A percentile compares a stretch with the other conserved stretches of the same genome.
Evolutionary conservation across 2,329 filamentous ascomycete species (phyloP).

Genomic region (Penicillium griseofulvum): DNA sequence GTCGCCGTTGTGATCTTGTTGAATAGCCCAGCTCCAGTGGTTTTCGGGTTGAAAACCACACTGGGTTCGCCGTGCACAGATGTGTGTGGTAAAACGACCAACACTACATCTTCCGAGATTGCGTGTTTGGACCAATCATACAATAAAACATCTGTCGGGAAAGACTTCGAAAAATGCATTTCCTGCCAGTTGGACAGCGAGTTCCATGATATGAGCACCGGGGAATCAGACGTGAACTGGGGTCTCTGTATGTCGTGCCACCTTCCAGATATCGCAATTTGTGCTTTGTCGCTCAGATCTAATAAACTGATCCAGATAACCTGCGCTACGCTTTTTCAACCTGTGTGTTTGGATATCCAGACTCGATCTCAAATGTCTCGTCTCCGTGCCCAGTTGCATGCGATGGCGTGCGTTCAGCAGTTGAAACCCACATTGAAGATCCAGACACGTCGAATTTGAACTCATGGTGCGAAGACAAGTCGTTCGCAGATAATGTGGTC

Average conservation of each 20-base stretch:
- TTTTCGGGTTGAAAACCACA: constrained; percentile 31
- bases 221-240: constrained; percentile 47
- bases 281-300: neutral
- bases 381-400: constrained; percentile 47
- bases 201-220: constrained; percentile 31
- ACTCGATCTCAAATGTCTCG: constrained; percentile 37
- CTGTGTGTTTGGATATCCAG: constrained; percentile 45
- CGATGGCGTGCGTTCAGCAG: constrained; percentile 31
- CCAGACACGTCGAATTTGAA: constrained; percentile 32
- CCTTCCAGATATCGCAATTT: neutral
- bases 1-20: constrained; percentile 15
- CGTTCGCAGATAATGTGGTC: constrained; percentile 43
- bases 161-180: constrained; percentile 41
- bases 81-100: constrained; percentile 32
- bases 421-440: constrained; percentile 31
- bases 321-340: constrained; percentile 45
- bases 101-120: constrained; percentile 43
- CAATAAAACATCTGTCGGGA: constrained; percentile 32
- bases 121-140: constrained; percentile 43
- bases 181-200: constrained; percentile 43
- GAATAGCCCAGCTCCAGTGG: constrained; percentile 22
- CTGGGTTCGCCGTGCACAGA: constrained; percentile 40
- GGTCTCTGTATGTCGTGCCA: constrained; percentile 42
- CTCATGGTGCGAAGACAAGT: constrained; percentile 38
- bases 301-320: constrained; percentile 36